Evolutionary conservation across 2,329 filamentous ascomycete genomes (phyloP).

Genomic region (Penicillium sp.): DNA sequence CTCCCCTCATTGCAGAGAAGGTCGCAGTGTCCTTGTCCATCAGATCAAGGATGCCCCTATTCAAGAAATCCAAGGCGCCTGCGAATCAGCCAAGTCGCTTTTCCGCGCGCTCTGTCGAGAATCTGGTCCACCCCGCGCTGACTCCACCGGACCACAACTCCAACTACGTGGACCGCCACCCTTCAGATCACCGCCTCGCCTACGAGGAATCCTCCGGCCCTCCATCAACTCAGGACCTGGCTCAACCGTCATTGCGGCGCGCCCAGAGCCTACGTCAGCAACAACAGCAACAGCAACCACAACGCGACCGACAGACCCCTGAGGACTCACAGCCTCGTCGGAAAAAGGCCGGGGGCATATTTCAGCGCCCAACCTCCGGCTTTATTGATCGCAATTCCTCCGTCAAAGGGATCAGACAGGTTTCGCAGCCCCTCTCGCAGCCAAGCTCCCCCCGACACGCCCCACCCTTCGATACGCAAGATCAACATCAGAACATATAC

Average conservation of each 20-base stretch:
- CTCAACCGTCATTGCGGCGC: constrained; percentile 15
- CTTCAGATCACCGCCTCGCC: constrained; percentile 6
- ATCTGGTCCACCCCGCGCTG: constrained; percentile 19
- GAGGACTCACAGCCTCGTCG: constrained; percentile 27
- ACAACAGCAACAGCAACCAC: constrained; percentile 16
- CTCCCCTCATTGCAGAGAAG: background rate
- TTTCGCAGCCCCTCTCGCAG: constrained; percentile 22
- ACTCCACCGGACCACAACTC: constrained; percentile 18
- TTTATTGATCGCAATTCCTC: constrained; percentile 31
- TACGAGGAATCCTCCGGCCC: constrained; percentile 7
- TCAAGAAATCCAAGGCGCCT: constrained; percentile 19
- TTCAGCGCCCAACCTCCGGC: constrained; percentile 25
- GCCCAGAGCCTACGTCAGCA: constrained; percentile 30
- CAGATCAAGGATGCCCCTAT: constrained; percentile 24
- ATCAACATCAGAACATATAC: constrained; percentile 4
- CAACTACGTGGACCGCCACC: constrained; percentile 12
- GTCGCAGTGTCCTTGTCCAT: background rate
- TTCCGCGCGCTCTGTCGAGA: constrained; percentile 22
- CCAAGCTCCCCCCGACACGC: constrained; percentile 19
- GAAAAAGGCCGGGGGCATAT: constrained; percentile 17
- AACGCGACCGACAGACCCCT: constrained; percentile 20
- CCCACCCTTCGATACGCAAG: background rate
- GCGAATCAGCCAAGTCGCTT: constrained; percentile 11
- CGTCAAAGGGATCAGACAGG: constrained; percentile 20
- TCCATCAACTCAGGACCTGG: background rate